phyloP scores from a whole-genome alignment of 495 filamentous ascomycete species.

The Hapsidospora chrysogenum region DNA sequence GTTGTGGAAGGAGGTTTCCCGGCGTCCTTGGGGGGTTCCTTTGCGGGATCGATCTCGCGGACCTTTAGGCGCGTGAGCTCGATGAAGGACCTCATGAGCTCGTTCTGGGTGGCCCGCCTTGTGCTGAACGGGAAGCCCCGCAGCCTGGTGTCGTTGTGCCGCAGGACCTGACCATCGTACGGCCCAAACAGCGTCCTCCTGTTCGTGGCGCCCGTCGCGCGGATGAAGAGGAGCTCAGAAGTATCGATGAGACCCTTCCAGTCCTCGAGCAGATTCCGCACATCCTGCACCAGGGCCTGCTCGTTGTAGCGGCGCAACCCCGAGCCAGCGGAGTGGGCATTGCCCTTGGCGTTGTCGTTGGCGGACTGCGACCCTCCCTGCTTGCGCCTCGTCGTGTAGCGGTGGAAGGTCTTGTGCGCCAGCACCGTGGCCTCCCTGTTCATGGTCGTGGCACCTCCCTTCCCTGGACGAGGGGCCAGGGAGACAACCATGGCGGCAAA shows the following conservation, averaged over 20 bases:
- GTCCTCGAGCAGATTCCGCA: slow-evolving; percentile 57
- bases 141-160: slow-evolving; percentile 65
- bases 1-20: neutral
- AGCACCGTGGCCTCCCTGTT: slow-evolving; percentile 72
- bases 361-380: slow-evolving; percentile 91
- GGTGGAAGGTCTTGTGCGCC: slow-evolving; percentile 93
- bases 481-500: slow-evolving; percentile 94
- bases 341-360: slow-evolving; percentile 78
- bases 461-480: slow-evolving; percentile 61
- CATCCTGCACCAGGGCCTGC: slow-evolving; percentile 65
- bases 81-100: slow-evolving; percentile 83
- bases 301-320: slow-evolving; percentile 88
- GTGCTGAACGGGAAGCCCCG: slow-evolving; percentile 90
- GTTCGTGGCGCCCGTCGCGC: slow-evolving; percentile 76
- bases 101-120: slow-evolving; percentile 80
- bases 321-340: slow-evolving; percentile 85
- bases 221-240: slow-evolving; percentile 69
- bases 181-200: slow-evolving; percentile 73
- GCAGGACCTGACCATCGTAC: slow-evolving; percentile 75
- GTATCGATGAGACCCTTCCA: slow-evolving; percentile 77
- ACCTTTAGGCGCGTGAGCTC: slow-evolving; percentile 85
- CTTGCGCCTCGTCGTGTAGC: slow-evolving; percentile 89
- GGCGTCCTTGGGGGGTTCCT: slow-evolving; percentile 21
- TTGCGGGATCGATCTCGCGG: slow-evolving; percentile 42
- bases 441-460: slow-evolving; percentile 38